Evolutionary conservation across 2,329 filamentous ascomycete species (phyloP), one percentile per base, ranked within the genome.

Genomic region (Stachybotrys elegans): DNA sequence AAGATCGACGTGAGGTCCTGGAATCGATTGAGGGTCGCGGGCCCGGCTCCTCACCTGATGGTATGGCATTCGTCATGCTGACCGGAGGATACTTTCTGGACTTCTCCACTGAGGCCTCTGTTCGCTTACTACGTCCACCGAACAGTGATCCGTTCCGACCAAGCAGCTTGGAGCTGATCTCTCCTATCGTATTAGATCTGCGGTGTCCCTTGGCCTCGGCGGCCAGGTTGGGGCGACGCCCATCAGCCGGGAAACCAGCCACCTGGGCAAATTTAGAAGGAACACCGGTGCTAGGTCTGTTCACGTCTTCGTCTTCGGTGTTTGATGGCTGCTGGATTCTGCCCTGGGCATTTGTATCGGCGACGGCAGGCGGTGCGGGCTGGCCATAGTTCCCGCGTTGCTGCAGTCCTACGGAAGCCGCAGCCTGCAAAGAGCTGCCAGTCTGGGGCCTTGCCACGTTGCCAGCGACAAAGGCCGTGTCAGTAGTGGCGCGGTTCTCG

Each of bases 271-370:
- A 78, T 55, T 82, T 84, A 56, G 69, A 65, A 45, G 73, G 78
- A 51, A 75, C 75, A 57, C 66, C 79, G 46, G 84, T 59, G 73
- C 85, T 70, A 61, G 81, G 59, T 65, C 84, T 69, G 70, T 82
- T 61, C 40, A 84, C 77, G 13, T 83, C 78, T 42, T 79, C 74
- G 17, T 85, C 86, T 23, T 92, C 89, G 51, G 79, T 48, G 31
- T 56, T 59, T 2, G 55, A 53, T 57, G 87, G 87, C 61, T 95
- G 92, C 52, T 93, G 87, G 56, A 97, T 89, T 50, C 86, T 86
- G 50, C 90, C 92, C 62, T 95, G 87, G 4, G 80, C 90, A 63
- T 93, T 95, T 42, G 90, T 93, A 54, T 86, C 84, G 40, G 90
- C 90, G 48, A 96, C 84, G 39, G 89, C 82, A 22, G 93, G 91